Base-by-base conservation (phyloP, 1,284 basidiomycete species). In the Tilletia walkeri region DNA sequence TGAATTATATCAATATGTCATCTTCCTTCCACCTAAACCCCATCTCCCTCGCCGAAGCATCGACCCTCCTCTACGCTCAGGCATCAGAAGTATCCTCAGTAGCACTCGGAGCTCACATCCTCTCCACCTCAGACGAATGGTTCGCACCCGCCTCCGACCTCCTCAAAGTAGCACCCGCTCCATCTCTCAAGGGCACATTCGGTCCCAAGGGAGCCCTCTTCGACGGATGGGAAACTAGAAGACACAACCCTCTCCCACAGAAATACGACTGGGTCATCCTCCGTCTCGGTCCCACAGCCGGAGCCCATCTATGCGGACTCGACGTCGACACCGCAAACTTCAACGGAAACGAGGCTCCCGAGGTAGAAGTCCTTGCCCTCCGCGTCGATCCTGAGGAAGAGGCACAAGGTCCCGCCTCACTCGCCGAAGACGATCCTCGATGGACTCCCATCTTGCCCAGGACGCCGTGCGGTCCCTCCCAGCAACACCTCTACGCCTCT, bases 301-400 rank as follows among this genome's bases (percentile, higher is more conserved):
- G 92, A 0, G 88, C 86, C 4, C 86, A 68, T 3, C 74, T 98
- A 67, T 82, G 86, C n/a, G 94, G 94, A 1, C 93, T 96, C 82
- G 95, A 98, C 83, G 88, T 99, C 49, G 96, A 99, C 84, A 99
- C 95, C 0, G 87, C 91, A n/a, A 90, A 95, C 83, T 99, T 99
- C 86, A 92, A 90, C 76, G 95, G 95, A 5, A 99, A 99, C 82
- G 96, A 99, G 85, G 81, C 79, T 3, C 80, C 81, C 67, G 74
- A 73, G 14, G 75, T 75, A 41, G 72, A 74, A 14, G 74, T 82
- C n/a, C 75, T 73, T 48, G 80, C 75, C n/a, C 68, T 77, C 7
- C 41, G 67, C 3, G 68, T 80, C 45, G 67, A 70, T 6, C 69
- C 71, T 0, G 67, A 69, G 24, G 70, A 76, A 53, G 75, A 82